These are phyloP conservation scores for Colletotrichum sp. DNA, from an alignment of 2,329 filamentous ascomycete species.

Conservation along the genomic window DNA sequence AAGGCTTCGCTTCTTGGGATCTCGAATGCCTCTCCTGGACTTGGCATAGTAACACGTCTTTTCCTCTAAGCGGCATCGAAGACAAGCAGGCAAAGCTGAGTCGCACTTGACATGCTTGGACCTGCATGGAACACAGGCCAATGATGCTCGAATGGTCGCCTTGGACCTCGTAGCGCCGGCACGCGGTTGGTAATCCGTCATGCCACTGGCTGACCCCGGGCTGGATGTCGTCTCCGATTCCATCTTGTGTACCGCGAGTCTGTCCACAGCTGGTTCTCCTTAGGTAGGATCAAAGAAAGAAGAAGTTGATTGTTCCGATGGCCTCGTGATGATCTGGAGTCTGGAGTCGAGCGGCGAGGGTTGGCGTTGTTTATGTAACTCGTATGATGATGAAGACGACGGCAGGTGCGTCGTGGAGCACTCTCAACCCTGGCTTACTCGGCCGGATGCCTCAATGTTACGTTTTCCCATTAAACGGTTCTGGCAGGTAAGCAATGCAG, in stretches of 20 bases:
- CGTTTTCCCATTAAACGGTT: not conserved
- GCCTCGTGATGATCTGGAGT: not conserved
- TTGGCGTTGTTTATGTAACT: constrained; percentile 18
- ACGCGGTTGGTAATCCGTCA: not conserved
- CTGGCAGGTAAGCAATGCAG: not conserved
- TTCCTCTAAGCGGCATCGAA: constrained; percentile 48
- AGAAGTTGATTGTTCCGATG: not conserved
- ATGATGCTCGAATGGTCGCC: constrained; percentile 43
- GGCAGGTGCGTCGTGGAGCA: not conserved
- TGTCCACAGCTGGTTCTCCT: not conserved
- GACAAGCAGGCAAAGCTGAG: constrained; percentile 40
- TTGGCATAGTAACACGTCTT: constrained; percentile 52
- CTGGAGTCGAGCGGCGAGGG: not conserved
- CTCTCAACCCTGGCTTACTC: not conserved
- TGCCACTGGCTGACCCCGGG: not conserved
- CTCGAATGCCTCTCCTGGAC: constrained; percentile 49
- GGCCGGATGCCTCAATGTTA: constrained; percentile 6
- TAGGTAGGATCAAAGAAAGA: not conserved
- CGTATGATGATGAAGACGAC: not conserved
- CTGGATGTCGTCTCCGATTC: not conserved
- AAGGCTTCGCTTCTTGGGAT: constrained; percentile 36
- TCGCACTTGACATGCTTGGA: constrained; percentile 47
- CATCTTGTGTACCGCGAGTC: not conserved
- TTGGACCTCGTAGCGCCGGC: constrained; percentile 28
- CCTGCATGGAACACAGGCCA: constrained; percentile 53